Evolutionary conservation across 345 rosid genomes (phyloP), one percentile per base, ranked within the genome.

Genomic region (Abelmoschus esculentus): DNA sequence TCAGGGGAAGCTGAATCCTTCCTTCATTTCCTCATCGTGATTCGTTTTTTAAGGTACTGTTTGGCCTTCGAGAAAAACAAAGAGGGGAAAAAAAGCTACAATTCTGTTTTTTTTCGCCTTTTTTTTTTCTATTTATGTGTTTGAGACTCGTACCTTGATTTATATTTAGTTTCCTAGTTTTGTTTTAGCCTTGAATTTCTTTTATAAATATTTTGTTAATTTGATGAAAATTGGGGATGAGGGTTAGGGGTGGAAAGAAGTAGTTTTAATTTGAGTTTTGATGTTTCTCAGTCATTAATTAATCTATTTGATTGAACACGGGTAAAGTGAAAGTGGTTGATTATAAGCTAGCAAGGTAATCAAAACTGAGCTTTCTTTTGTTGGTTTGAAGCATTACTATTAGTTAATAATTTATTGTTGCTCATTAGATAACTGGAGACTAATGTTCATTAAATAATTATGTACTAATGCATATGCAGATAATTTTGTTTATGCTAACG

Each of bases 51-150:
- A 7, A 53, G 75, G 70, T 63, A 54, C 61, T 38, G 61, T 62
- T 72, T 63, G 69, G 62, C 59, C 0, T 72, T 18, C 40, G 61
- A 62, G 54, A 72, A 72, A 72, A 38, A n/a, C 29, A 49, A 5
- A 53, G 10, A 26, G 52, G 50, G 52, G n/a, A n/a, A n/a, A 17
- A 11, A 19, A 2, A 7, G 26, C 34, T 32, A 9, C 40, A 36
- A 34, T 62, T 72, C 29, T 44, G 9, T n/a, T n/a, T n/a, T n/a
- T 6, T 6, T 6, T 29, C 12, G 19, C 17, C n/a, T n/a, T n/a
- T 19, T 19, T 42, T 11, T 53, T 7, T 7, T 55, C 7, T 32
- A 5, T 22, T 3, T 10, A 11, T 57, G 55, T 6, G 54, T 44
- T 19, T 61, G 28, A 6, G 28, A 34, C 14, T 40, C 6, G 19